Percentiles rank a stretch among this genome's conserved stretches.
Conservation (phyloP, 192 early-diverging fungal genomes). For the Coemansia sp. region DNA sequence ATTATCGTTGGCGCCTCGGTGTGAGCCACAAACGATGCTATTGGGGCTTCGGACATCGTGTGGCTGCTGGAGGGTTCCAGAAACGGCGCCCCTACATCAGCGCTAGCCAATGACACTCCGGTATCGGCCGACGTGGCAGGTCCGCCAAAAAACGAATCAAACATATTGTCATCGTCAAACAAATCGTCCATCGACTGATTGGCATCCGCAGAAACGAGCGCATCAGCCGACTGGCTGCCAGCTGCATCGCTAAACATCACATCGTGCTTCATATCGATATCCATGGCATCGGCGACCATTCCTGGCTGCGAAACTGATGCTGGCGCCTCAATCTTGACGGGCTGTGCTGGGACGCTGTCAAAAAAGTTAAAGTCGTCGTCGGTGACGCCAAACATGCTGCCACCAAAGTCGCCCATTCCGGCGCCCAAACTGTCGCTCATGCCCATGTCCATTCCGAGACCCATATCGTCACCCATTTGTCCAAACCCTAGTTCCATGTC, state of each 20-base stretch:
- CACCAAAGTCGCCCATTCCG: conserved; percentile 32
- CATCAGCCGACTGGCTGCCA: neutral
- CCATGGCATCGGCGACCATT: conserved; percentile 4
- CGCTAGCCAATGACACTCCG: neutral
- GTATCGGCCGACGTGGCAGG: conserved; percentile 6
- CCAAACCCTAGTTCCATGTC: conserved; percentile 18
- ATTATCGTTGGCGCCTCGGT: neutral
- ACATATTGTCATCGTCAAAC: conserved; percentile 43
- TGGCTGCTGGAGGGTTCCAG: neutral
- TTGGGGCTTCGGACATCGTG: neutral
- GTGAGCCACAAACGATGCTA: neutral
- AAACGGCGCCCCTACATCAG: neutral
- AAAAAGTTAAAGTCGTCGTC: conserved; percentile 54
- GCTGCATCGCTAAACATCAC: neutral
- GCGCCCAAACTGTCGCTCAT: conserved; percentile 29
- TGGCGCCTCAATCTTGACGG: conserved; percentile 5
- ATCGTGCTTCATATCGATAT: conserved; percentile 6
- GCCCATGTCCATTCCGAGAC: conserved; percentile 34
- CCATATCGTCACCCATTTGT: conserved; percentile 33
- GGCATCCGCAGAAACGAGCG: neutral
- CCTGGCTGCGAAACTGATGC: neutral
- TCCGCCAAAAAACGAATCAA: conserved; percentile 43
- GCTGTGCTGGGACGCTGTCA: conserved; percentile 38
- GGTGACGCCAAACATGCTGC: conserved; percentile 49
- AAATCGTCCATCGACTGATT: conserved; percentile 28